Conservation (phyloP, 2,329 filamentous ascomycete genomes). For the Neofusicoccum ribis region DNA sequence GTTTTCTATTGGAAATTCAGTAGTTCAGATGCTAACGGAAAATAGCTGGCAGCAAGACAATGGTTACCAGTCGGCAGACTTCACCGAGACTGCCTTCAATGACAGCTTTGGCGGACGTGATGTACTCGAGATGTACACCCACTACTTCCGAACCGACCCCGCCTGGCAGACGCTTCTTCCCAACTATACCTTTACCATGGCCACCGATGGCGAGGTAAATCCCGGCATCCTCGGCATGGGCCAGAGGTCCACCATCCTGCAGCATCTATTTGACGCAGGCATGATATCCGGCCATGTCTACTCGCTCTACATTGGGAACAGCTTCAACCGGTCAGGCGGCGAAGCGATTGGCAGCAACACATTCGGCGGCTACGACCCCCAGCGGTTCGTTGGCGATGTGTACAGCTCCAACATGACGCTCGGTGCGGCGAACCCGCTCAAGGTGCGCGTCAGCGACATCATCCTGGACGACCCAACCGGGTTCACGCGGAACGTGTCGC, state of each 20-base stretch:
- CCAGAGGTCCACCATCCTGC: slow-evolving; percentile 40
- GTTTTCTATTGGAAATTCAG: neutral
- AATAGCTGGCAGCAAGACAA: slow-evolving; percentile 8
- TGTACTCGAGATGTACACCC: slow-evolving; percentile 40
- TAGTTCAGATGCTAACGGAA: neutral
- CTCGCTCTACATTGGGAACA: slow-evolving; percentile 46
- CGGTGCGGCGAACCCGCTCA: slow-evolving; percentile 36
- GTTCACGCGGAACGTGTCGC: slow-evolving; percentile 34
- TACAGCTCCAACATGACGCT: slow-evolving; percentile 36
- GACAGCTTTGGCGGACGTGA: slow-evolving; percentile 35
- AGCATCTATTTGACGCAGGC: slow-evolving; percentile 35
- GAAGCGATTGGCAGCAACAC: slow-evolving; percentile 44
- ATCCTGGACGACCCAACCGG: slow-evolving; percentile 32
- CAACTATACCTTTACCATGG: slow-evolving; percentile 38
- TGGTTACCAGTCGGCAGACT: neutral
- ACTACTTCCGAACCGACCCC: slow-evolving; percentile 42
- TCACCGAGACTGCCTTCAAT: slow-evolving; percentile 25
- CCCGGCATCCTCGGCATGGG: slow-evolving; percentile 45
- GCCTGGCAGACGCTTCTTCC: slow-evolving; percentile 37
- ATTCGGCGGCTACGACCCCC: slow-evolving; percentile 47
- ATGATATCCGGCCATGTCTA: slow-evolving; percentile 43
- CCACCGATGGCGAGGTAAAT: slow-evolving; percentile 31
- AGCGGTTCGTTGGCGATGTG: slow-evolving; percentile 40
- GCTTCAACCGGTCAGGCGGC: slow-evolving; percentile 43
- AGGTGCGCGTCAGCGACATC: slow-evolving; percentile 42